Percentiles rank a stretch among this genome's conserved stretches.
Evolutionary conservation across 2,329 filamentous ascomycete species (phyloP).

Genomic region (Diaporthe sp.): DNA sequence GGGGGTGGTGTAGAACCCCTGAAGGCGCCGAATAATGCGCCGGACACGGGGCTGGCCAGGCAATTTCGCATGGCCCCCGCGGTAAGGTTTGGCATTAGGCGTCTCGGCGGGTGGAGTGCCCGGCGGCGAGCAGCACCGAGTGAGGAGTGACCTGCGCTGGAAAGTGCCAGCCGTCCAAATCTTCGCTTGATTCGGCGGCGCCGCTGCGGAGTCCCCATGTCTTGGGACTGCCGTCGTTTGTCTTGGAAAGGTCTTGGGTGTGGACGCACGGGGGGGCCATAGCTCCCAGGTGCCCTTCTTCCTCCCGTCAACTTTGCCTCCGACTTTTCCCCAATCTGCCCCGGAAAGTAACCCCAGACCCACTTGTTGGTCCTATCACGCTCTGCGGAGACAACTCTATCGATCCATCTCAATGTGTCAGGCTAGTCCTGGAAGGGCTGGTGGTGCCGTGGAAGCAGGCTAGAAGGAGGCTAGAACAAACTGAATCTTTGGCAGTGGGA

Average conservation of each 20-base stretch:
- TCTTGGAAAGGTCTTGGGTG: constrained; percentile 32
- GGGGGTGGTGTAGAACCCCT: neutral
- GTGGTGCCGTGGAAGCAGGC: neutral
- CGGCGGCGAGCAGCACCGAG: neutral
- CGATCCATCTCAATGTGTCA: constrained; percentile 22
- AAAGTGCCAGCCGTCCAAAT: constrained; percentile 1
- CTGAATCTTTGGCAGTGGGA: neutral
- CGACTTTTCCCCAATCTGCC: constrained; percentile 31
- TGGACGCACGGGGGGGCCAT: neutral
- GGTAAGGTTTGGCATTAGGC: constrained; percentile 12
- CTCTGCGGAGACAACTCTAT: neutral
- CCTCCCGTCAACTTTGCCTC: constrained; percentile 9
- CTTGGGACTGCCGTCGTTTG: constrained; percentile 19
- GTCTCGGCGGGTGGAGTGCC: constrained; percentile 27
- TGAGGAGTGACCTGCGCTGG: neutral
- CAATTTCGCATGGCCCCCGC: constrained; percentile 19
- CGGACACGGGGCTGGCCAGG: constrained; percentile 15
- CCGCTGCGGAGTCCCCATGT: constrained; percentile 25
- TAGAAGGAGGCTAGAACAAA: constrained; percentile 20
- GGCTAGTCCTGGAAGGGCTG: constrained; percentile 13
- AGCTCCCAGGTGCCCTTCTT: neutral
- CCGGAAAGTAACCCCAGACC: constrained; percentile 23
- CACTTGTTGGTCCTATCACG: constrained; percentile 16
- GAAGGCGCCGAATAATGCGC: constrained; percentile 25
- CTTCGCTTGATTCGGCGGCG: constrained; percentile 28